phyloP scores from a whole-genome alignment of 1,284 basidiomycete species.

The Coriolopsis trogii region DNA sequence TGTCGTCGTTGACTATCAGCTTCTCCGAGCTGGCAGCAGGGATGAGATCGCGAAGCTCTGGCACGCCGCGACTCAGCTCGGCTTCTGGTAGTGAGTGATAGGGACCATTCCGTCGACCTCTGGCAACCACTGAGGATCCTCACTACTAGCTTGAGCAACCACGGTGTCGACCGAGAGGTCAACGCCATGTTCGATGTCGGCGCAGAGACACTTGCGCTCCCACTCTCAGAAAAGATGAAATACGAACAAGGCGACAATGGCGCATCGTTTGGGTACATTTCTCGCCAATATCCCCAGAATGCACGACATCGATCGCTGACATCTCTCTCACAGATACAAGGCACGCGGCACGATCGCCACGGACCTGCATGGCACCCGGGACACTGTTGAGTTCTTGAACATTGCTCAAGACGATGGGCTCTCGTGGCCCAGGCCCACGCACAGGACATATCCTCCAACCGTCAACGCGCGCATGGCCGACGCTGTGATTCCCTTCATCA shows the following conservation, averaged over 20 bases:
- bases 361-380: conserved; percentile 59
- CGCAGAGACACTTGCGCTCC: conserved; percentile 56
- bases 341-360: conserved; percentile 62
- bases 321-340: conserved; percentile 57
- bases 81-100: conserved; percentile 45
- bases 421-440: conserved; percentile 52
- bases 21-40: conserved; percentile 34
- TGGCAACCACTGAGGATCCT: conserved; percentile 8
- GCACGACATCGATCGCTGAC: background rate
- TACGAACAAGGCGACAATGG: conserved; percentile 70
- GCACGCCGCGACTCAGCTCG: conserved; percentile 39
- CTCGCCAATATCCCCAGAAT: conserved; percentile 1
- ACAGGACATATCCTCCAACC: conserved; percentile 57
- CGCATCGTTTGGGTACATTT: conserved; percentile 58
- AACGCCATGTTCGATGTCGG: conserved; percentile 64
- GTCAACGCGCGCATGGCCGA: conserved; percentile 54
- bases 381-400: conserved; percentile 69
- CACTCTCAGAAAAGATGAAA: conserved; percentile 63
- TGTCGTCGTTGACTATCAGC: conserved; percentile 41
- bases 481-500: conserved; percentile 57
- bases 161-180: conserved; percentile 57
- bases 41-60: conserved; percentile 38
- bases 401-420: conserved; percentile 68
- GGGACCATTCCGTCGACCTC: no score
- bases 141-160: conserved; percentile 56